phyloP scores from a whole-genome alignment of 164 flowering plant genomes.

The Vitis rupestris region DNA sequence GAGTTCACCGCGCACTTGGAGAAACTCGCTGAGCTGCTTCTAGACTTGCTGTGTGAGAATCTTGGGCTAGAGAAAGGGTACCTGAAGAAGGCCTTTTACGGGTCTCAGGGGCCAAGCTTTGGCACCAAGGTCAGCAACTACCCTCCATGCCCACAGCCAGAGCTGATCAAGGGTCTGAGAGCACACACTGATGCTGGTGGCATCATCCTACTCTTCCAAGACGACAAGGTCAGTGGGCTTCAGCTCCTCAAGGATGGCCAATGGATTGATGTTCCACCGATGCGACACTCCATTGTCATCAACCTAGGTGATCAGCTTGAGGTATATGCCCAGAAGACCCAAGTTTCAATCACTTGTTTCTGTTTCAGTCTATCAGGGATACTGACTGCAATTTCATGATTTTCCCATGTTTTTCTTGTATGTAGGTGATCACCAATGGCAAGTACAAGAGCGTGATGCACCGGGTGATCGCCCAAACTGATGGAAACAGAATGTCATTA shows the following conservation, averaged over 20 bases:
- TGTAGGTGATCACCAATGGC: conserved; percentile 86
- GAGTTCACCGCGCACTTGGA: conserved; percentile 62
- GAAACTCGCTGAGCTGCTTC: conserved; percentile 67
- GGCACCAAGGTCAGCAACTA: conserved; percentile 94
- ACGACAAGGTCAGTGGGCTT: conserved; percentile 82
- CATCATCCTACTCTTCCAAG: conserved; percentile 81
- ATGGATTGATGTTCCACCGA: conserved; percentile 93
- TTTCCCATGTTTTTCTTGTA: background rate
- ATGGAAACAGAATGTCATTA: conserved; percentile 85
- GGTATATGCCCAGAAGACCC: conserved; percentile 29
- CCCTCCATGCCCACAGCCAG: conserved; percentile 91
- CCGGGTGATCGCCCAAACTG: conserved; percentile 76
- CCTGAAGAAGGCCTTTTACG: conserved; percentile 63
- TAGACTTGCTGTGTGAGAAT: conserved; percentile 83
- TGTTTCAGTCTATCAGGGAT: no score
- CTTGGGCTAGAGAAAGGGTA: conserved; percentile 81
- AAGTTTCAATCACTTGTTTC: no score
- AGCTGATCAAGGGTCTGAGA: conserved; percentile 79
- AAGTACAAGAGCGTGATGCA: conserved; percentile 95
- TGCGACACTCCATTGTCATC: conserved; percentile 89
- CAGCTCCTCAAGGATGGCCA: conserved; percentile 87
- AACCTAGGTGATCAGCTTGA: conserved; percentile 92
- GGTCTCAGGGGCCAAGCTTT: conserved; percentile 74
- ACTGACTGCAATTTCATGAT: background rate
- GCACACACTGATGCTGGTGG: conserved; percentile 99